phyloP scores from a whole-genome alignment of 768 basidiomycete species.

The Cyclocybe aegerita region DNA sequence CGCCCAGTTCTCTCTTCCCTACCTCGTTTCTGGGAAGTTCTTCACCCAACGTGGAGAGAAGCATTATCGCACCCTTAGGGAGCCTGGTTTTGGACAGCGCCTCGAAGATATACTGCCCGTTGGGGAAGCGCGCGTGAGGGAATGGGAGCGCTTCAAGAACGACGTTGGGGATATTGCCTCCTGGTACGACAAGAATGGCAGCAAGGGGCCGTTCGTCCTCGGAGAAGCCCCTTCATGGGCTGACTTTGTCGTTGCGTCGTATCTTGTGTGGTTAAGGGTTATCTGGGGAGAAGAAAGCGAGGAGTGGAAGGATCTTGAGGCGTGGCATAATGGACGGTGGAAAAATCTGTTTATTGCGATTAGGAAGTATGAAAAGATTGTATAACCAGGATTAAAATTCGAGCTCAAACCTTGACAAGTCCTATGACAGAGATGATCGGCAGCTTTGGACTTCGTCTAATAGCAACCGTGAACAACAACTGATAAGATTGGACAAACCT shows the following conservation, averaged over 20 bases:
- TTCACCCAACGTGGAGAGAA: slow-evolving; percentile 22
- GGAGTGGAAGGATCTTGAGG: slow-evolving; percentile 39
- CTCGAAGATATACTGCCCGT: slow-evolving; percentile 35
- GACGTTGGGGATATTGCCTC: slow-evolving; percentile 25
- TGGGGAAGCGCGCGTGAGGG: slow-evolving; percentile 25
- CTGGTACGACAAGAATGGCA: slow-evolving; percentile 29
- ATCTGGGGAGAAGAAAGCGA: slow-evolving; percentile 35
- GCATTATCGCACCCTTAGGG: slow-evolving; percentile 37
- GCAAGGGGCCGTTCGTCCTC: slow-evolving; percentile 31
- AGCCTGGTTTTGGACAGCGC: slow-evolving; percentile 27
- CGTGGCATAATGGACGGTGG: slow-evolving; percentile 43
- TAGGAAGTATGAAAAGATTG: slow-evolving; percentile 26
- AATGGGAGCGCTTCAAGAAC: slow-evolving; percentile 37
- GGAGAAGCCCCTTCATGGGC: slow-evolving; percentile 37
- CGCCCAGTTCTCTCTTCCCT: slow-evolving; percentile 18
- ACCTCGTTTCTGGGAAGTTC: slow-evolving; percentile 5
- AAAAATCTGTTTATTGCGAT: slow-evolving; percentile 25
- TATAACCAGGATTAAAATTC: slow-evolving; percentile 1
- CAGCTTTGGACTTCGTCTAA: too few species aligned
- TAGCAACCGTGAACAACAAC: too few species aligned
- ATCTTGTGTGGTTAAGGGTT: slow-evolving; percentile 28
- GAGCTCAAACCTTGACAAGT: not conserved
- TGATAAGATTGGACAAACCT: too few species aligned
- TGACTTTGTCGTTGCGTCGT: slow-evolving; percentile 37
- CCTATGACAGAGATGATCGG: not conserved